These are phyloP conservation scores for Sphagnurus paluster DNA, from an alignment of 1,284 basidiomycete species.

Conservation along the genomic window DNA sequence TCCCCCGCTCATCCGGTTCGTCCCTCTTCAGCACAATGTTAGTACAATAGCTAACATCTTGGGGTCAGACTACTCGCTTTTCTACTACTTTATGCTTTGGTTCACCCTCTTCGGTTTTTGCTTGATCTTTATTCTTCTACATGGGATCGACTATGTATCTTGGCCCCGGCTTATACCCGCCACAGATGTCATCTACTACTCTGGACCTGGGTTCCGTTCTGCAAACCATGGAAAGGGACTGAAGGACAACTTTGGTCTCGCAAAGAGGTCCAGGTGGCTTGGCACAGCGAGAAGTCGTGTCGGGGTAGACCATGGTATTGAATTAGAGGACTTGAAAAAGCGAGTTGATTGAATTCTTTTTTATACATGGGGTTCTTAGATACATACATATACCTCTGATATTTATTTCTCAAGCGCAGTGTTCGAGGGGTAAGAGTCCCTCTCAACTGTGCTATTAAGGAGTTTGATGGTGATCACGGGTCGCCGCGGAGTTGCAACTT, in stretches of 20 bases:
- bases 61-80: conserved; percentile 68
- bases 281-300: conserved; percentile 22
- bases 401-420: too few species aligned
- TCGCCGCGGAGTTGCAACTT: conserved; percentile 23
- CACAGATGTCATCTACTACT: conserved; percentile 83
- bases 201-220: conserved; percentile 84
- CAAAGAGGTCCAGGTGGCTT: conserved; percentile 30
- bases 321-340: conserved; percentile 52
- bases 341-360: conserved; percentile 56
- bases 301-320: conserved; percentile 39
- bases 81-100: conserved; percentile 83
- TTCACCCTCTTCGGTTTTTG: conserved; percentile 62
- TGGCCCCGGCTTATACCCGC: conserved; percentile 92
- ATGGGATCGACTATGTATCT: conserved; percentile 87
- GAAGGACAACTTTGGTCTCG: conserved; percentile 32
- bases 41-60: neutral
- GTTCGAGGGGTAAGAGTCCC: too few species aligned
- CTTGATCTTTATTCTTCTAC: conserved; percentile 69
- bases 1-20: conserved; percentile 84
- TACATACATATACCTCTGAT: neutral
- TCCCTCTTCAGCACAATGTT: conserved; percentile 17
- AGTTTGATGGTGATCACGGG: conserved; percentile 16
- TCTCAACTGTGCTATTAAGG: too few species aligned
- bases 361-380: neutral
- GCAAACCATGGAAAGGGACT: conserved; percentile 77